Conservation (phyloP, 1,284 basidiomycete species). For the Neonothopanus nambi region DNA sequence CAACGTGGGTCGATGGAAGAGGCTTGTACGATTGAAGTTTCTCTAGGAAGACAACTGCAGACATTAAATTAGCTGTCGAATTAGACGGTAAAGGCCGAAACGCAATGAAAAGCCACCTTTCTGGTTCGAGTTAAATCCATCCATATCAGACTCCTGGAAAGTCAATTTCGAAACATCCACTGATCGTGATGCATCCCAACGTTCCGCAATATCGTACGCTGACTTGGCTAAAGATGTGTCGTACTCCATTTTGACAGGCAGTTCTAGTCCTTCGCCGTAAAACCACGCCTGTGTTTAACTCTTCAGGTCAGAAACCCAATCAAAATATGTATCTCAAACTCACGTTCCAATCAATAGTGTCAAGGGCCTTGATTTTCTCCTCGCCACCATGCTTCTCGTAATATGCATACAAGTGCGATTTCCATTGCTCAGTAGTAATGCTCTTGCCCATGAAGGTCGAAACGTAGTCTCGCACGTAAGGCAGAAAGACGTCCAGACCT, state of each 20-base stretch:
- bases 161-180: slow-evolving; percentile 44
- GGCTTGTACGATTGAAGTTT: slow-evolving; percentile 56
- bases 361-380: slow-evolving; percentile 69
- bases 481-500: slow-evolving; percentile 83
- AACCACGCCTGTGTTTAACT: slow-evolving; percentile 71
- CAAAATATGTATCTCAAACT: slow-evolving; percentile 26
- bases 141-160: slow-evolving; percentile 58
- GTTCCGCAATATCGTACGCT: slow-evolving; percentile 70
- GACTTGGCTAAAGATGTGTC: slow-evolving; percentile 78
- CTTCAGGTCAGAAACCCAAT: neutral
- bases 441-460: slow-evolving; percentile 78
- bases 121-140: slow-evolving; percentile 66
- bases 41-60: slow-evolving; percentile 75
- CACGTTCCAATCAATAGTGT: slow-evolving; percentile 81
- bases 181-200: slow-evolving; percentile 75
- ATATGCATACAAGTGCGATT: slow-evolving; percentile 81
- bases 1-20: slow-evolving; percentile 56
- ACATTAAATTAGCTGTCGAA: neutral
- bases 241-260: slow-evolving; percentile 84
- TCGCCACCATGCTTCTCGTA: slow-evolving; percentile 62
- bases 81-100: neutral
- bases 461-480: slow-evolving; percentile 83
- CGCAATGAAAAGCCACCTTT: slow-evolving; percentile 41
- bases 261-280: slow-evolving; percentile 76
- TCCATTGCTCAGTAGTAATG: slow-evolving; percentile 90